phyloP scores from a whole-genome alignment of 805 yeast species.

The Limtongozyma cylindracea region DNA sequence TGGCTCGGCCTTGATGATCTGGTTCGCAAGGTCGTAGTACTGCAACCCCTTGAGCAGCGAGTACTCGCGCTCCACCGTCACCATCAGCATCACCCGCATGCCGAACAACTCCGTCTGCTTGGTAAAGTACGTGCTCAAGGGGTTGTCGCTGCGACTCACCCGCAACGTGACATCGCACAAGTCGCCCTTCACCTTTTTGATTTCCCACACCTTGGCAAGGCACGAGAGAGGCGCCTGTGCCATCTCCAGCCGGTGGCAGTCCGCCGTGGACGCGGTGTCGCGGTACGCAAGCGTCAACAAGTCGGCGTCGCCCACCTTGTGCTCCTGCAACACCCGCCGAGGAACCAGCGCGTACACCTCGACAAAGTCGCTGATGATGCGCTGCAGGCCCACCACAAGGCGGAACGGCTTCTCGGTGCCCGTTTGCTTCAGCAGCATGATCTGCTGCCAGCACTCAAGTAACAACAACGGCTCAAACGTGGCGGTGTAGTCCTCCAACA shows the following conservation, averaged over 20 bases:
- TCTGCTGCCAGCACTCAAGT: slow-evolving; percentile 85
- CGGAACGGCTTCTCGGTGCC: slow-evolving; percentile 35
- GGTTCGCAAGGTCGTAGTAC: slow-evolving; percentile 52
- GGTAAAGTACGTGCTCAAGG: too few relatives aligned
- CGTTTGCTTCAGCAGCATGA: slow-evolving; percentile 46
- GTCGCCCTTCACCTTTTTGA: slow-evolving; percentile 40
- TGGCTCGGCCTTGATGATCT: slow-evolving; percentile 38
- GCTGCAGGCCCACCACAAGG: slow-evolving; percentile 50
- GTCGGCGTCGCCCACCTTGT: slow-evolving; percentile 50
- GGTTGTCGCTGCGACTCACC: too few relatives aligned
- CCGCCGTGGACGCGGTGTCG: slow-evolving; percentile 7
- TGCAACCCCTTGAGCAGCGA: slow-evolving; percentile 61
- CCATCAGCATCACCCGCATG: slow-evolving; percentile 62
- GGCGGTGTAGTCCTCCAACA: slow-evolving; percentile 38
- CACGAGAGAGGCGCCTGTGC: too few relatives aligned
- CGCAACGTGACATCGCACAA: slow-evolving; percentile 53
- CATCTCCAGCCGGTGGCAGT: too few relatives aligned
- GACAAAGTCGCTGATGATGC: slow-evolving; percentile 65
- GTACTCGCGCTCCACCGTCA: slow-evolving; percentile 83
- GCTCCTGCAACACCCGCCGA: slow-evolving; percentile 20
- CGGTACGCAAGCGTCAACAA: slow-evolving; percentile 22
- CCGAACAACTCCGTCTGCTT: slow-evolving; percentile 42
- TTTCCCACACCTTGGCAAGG: slow-evolving; percentile 56
- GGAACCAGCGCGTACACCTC: slow-evolving; percentile 62
- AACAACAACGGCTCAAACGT: slow-evolving; percentile 60